Conservation (phyloP, 2,329 filamentous ascomycete genomes). For the Periconia sp. region DNA sequence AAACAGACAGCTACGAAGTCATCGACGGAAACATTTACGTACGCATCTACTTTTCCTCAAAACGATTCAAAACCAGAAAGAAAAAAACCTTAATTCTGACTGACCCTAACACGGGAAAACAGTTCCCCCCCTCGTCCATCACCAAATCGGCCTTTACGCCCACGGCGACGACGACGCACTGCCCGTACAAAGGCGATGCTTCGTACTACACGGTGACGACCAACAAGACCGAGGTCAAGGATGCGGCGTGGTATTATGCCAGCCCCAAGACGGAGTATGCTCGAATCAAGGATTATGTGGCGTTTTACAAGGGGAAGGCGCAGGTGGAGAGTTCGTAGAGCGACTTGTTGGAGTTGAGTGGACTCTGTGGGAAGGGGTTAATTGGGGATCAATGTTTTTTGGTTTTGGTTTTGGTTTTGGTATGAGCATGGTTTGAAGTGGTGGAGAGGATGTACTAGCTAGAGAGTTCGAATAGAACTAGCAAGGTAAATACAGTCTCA, state of each 20-base stretch:
- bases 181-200: slow-evolving; percentile 64
- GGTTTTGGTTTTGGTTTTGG: too few relatives aligned
- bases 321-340: slow-evolving; percentile 16
- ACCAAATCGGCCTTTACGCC: slow-evolving; percentile 51
- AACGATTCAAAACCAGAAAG: too few relatives aligned
- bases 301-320: slow-evolving; percentile 60
- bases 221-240: slow-evolving; percentile 55
- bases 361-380: too few relatives aligned
- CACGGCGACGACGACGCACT: slow-evolving; percentile 57
- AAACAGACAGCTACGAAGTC: slow-evolving; percentile 58
- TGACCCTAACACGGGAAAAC: too few relatives aligned
- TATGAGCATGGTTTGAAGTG: too few relatives aligned
- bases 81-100: too few relatives aligned
- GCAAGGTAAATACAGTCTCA: too few relatives aligned
- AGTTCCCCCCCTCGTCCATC: slow-evolving; percentile 51
- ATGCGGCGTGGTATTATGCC: slow-evolving; percentile 67
- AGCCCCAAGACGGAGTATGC: slow-evolving; percentile 56
- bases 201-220: slow-evolving; percentile 62
- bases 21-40: slow-evolving; percentile 67
- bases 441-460: too few relatives aligned
- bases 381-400: too few relatives aligned
- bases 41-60: slow-evolving; percentile 6
- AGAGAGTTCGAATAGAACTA: too few relatives aligned
- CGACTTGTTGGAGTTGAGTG: not conserved
- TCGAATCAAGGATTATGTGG: slow-evolving; percentile 62